Base-by-base conservation (phyloP, 805 yeast genomes). In the Suhomyces faveliae region DNA sequence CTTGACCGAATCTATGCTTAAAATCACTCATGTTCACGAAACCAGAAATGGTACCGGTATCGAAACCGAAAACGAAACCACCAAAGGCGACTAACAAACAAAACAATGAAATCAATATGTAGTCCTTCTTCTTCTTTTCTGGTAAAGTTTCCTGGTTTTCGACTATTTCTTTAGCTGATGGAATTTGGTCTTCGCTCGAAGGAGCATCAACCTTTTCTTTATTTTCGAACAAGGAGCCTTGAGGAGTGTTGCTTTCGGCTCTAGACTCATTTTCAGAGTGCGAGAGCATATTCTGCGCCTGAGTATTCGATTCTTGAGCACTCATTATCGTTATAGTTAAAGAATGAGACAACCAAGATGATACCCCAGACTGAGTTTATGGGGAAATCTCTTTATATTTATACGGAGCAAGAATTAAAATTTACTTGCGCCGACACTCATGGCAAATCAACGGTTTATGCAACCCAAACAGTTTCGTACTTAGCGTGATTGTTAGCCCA, bases 51-150 rank as follows among this genome's bases (percentile, higher is more conserved):
- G 89, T 83, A 71, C 89, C 90, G 44, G 88, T 85, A 71, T 84
- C 90, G 77, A 84, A 84, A 51, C 90, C 90, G 59, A 83, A 85
- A 40, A 84, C 84, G 62, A 81, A 85, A 41, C 90, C 91, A 70
- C 89, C 89, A 53, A 85, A 85, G 25, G 89, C 87, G 54, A 85
- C 79, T 46, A 79, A 57, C n/a, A 74, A 56, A 65, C 89, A 82
- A 48, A 70, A 66, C 10, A 64, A 23, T 65, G 68, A 44, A 59
- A 70, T 66, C 19, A 64, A 54, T 6, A 63, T 29, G 48, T 71
- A 67, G 30, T 70, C 76, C 48, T 63, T 66, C 43, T 56, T 48
- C 9, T 65, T 49, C 53, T 67, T 71, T 47, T 63, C 58, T 10
- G 73, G 71, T 49, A 68, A 47, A 5, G 54, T 39, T 4, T 55